Conservation (phyloP, 2,329 filamentous ascomycete genomes). For the Parastagonospora avenae region DNA sequence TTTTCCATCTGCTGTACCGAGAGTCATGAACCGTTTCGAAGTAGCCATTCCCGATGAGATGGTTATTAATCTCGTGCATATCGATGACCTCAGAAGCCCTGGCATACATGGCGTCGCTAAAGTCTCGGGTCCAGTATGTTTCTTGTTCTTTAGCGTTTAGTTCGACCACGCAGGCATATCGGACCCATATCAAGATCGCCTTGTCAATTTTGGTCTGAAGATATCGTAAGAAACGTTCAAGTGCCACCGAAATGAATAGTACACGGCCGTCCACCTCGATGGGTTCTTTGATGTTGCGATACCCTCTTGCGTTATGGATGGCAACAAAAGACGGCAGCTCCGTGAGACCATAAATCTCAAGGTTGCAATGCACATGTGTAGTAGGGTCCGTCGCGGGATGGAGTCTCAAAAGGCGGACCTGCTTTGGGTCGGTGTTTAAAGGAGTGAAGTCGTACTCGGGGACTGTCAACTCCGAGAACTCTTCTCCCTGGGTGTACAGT, state of each 20-base stretch:
- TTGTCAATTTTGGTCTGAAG: background rate
- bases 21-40: background rate
- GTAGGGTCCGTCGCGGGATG: background rate
- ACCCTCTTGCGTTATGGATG: background rate
- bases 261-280: background rate
- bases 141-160: background rate
- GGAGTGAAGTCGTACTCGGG: background rate
- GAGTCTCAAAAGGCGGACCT: conserved; percentile 36
- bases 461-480: background rate
- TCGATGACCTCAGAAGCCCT: conserved; percentile 4
- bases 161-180: background rate
- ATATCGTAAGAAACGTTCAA: background rate
- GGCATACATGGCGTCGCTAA: conserved; percentile 9
- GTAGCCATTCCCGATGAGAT: conserved; percentile 5
- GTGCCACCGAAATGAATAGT: background rate
- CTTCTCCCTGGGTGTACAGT: background rate
- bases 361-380: background rate
- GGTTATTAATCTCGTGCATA: conserved; percentile 9
- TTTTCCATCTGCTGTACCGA: background rate
- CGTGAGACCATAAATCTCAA: background rate
- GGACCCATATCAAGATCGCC: background rate
- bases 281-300: background rate
- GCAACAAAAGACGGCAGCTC: background rate
- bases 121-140: conserved; percentile 8
- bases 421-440: background rate